phyloP scores from a whole-genome alignment of 2,329 filamentous ascomycete species.

The Penicillium sp. region DNA sequence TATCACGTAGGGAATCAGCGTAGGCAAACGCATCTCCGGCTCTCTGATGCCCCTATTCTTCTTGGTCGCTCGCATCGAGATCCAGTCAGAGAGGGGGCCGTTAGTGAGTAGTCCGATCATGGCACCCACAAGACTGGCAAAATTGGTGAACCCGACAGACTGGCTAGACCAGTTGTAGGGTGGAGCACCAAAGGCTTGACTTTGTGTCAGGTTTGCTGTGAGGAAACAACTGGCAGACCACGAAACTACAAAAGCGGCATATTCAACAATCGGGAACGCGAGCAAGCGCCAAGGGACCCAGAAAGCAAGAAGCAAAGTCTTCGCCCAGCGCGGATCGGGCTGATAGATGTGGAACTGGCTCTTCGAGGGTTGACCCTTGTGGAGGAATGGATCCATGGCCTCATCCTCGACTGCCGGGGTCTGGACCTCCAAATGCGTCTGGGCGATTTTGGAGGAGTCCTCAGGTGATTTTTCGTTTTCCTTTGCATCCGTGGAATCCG shows the following conservation, averaged over 20 bases:
- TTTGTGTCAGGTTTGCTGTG: conserved; percentile 63
- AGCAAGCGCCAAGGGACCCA: conserved; percentile 67
- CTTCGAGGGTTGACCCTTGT: conserved; percentile 59
- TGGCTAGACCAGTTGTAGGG: conserved; percentile 59
- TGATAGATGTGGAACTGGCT: conserved; percentile 61
- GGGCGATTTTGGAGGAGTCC: not conserved
- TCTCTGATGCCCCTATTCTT: conserved; percentile 61
- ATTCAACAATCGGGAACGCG: conserved; percentile 65
- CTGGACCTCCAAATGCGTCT: not conserved
- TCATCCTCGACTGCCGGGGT: conserved; percentile 7
- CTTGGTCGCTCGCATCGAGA: conserved; percentile 57
- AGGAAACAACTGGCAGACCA: conserved; percentile 63
- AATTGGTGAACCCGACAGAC: conserved; percentile 60
- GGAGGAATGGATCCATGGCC: conserved; percentile 56
- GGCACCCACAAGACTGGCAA: conserved; percentile 59
- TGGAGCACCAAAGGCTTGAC: conserved; percentile 58
- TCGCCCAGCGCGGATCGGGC: conserved; percentile 48
- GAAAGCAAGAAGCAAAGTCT: conserved; percentile 57
- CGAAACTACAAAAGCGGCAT: conserved; percentile 63
- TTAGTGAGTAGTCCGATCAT: conserved; percentile 60
- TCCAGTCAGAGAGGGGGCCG: conserved; percentile 61
- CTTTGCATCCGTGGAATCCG: not conserved
- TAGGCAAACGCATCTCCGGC: conserved; percentile 61
- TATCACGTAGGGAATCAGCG: conserved; percentile 61
- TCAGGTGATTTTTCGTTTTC: not conserved